phyloP scores from a whole-genome alignment of 2,329 filamentous ascomycete species.

The Neofusicoccum parvum region DNA sequence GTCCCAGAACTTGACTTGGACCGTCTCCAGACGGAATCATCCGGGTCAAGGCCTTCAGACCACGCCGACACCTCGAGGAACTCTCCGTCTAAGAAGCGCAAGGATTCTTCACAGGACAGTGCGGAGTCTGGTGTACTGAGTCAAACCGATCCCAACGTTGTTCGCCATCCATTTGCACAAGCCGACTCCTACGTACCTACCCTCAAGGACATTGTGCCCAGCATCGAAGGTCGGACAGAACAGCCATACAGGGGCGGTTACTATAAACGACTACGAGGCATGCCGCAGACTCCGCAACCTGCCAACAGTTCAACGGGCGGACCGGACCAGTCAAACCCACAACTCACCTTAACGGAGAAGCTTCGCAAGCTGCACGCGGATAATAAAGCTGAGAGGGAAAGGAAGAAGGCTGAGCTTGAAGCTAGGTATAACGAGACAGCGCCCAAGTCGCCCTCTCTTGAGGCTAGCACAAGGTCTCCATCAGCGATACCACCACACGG shows the following conservation, averaged over 20 bases:
- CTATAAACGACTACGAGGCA: neutral
- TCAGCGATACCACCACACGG: constrained; percentile 2
- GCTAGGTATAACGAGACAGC: neutral
- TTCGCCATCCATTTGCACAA: neutral
- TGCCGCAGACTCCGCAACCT: neutral
- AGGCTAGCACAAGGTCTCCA: constrained; percentile 1
- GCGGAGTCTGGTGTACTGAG: neutral
- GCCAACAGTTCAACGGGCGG: neutral
- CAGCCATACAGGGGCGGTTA: neutral
- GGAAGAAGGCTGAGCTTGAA: neutral
- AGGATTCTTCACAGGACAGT: constrained; percentile 3
- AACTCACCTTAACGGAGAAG: neutral
- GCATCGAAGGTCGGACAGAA: neutral
- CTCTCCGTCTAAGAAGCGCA: neutral
- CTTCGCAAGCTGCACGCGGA: neutral
- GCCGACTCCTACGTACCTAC: neutral
- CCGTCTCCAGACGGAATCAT: neutral
- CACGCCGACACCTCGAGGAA: neutral
- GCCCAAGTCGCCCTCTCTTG: neutral
- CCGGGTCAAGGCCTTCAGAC: neutral
- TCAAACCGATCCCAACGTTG: neutral
- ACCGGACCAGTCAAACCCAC: neutral
- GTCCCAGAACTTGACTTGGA: neutral
- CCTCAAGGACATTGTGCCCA: neutral
- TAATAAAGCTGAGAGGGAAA: neutral